phyloP scores from a whole-genome alignment of 139 green algal genomes.

The Chlamydomonas asymmetrica region DNA sequence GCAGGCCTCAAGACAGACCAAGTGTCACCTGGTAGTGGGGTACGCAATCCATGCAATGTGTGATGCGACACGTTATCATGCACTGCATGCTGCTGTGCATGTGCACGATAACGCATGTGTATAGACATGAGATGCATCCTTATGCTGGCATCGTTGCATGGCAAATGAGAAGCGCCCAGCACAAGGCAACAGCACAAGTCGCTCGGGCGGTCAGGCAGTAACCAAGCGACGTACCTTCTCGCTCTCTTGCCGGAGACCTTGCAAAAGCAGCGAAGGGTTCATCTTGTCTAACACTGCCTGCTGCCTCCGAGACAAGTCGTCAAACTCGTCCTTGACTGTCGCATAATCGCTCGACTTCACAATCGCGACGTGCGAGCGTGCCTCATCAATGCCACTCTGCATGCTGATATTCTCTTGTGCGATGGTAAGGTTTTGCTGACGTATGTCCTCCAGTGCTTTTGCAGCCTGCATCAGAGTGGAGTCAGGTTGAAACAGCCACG shows the following conservation, averaged over 20 bases:
- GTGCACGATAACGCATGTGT: background rate
- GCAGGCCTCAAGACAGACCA: too few relatives aligned
- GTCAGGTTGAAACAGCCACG: background rate
- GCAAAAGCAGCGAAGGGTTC: slow-evolving; percentile 23
- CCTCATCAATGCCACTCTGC: slow-evolving; percentile 53
- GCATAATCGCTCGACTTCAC: slow-evolving; percentile 63
- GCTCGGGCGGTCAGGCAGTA: background rate
- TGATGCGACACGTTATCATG: background rate
- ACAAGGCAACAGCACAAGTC: too few relatives aligned
- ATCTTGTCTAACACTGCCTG: slow-evolving; percentile 38
- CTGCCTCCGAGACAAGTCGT: slow-evolving; percentile 54
- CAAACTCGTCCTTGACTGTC: slow-evolving; percentile 47
- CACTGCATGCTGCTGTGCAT: background rate
- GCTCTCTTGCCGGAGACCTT: slow-evolving; percentile 42
- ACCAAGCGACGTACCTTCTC: slow-evolving; percentile 28
- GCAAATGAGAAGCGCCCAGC: background rate
- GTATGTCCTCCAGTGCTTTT: slow-evolving; percentile 44
- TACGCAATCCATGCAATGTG: background rate
- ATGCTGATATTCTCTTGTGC: slow-evolving; percentile 51
- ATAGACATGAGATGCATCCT: too few relatives aligned
- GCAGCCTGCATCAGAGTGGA: slow-evolving; percentile 32
- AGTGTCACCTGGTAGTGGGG: background rate
- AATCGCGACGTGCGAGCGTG: slow-evolving; percentile 68
- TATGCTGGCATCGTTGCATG: background rate
- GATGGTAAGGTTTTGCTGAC: slow-evolving; percentile 40